Base-by-base conservation (phyloP, 164 flowering plant species). In the Echeveria elegans region DNA sequence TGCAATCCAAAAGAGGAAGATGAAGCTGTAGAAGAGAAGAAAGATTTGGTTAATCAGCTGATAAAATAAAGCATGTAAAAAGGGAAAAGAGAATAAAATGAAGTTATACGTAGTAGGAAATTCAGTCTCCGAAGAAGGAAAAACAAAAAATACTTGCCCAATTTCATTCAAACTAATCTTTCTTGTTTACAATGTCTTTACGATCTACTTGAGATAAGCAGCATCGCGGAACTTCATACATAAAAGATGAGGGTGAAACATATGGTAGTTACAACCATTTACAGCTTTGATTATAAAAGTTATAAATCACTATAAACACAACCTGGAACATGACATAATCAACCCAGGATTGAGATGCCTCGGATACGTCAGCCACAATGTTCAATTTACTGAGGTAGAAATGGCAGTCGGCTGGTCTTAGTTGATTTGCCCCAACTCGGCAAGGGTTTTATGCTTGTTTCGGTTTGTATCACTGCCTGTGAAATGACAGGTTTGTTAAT, bases 351-450 rank as follows among this genome's bases (percentile, higher is more conserved):
- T 56, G 61, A 56, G 28, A 26, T 56, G 32, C 61, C 32, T 11
- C 32, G 5, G 19, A 28, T 28, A 28, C 28, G 61, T 56, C 61
- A 53, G 59, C 29, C 30, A 23, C 24, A 53, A 4, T 11, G 59
- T 53, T 53, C n/a, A 50, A 50, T 21, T 10, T 74, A 86, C 69
- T 88, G 84, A 6, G 96, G 90, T 56, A 87, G 68, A 68, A 84
- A 65, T 10, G 82, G 85, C 38, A 87, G 74, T 72, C 82, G 77
- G 37, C 81, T 30, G 70, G 84, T 80, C 28, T 77, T 74, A 1
- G 84, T 69, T 5, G 85, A 89, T 66, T 79, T 85, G 38, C 69
- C 72, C 6, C 74, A 73, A 24, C 79, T 75, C 26, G 75, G 69
- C 18, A 50, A 59, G 19, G 85, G 71, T 43, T 75, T 70, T 40